Evolutionary conservation across 2,329 filamentous ascomycete species (phyloP).

Genomic region (Albophoma yamanashiensis): DNA sequence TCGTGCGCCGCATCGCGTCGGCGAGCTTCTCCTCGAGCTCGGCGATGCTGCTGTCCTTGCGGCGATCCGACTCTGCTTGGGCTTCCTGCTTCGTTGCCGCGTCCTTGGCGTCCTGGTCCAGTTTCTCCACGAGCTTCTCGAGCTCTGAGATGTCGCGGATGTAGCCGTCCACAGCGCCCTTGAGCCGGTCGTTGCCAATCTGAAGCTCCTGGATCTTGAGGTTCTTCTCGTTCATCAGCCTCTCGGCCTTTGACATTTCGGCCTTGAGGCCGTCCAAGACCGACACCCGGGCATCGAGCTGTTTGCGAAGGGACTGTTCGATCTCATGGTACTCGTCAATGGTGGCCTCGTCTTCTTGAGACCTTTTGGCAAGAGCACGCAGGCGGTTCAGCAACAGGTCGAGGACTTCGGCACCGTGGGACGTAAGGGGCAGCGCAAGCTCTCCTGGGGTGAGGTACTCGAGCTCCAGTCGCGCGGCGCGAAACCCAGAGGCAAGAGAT

Average conservation of each 20-base stretch:
- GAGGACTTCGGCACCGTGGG: conserved; percentile 43
- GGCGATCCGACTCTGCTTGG: conserved; percentile 21
- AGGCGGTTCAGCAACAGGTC: conserved; percentile 42
- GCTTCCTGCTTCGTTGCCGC: conserved; percentile 19
- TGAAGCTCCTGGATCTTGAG: conserved; percentile 35
- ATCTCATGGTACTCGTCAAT: conserved; percentile 51
- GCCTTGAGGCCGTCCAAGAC: conserved; percentile 37
- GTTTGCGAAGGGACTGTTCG: conserved; percentile 43
- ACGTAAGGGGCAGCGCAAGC: conserved; percentile 38
- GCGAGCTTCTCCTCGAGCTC: conserved; percentile 35
- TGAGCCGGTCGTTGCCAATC: conserved; percentile 36
- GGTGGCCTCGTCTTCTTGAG: conserved; percentile 37
- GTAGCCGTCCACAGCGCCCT: conserved; percentile 41
- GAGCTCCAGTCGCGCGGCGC: conserved; percentile 47
- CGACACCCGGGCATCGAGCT: conserved; percentile 41
- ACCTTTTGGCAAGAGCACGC: conserved; percentile 34
- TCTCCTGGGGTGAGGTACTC: conserved; percentile 53
- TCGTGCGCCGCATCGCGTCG: conserved; percentile 25
- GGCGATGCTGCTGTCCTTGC: conserved; percentile 23
- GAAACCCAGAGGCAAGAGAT: conserved; percentile 38
- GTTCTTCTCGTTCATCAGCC: conserved; percentile 25
- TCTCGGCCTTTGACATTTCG: conserved; percentile 25
- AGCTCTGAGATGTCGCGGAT: conserved; percentile 42
- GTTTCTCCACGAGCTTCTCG: conserved; percentile 35
- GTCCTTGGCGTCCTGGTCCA: conserved; percentile 30